Base-by-base conservation (phyloP, 768 basidiomycete genomes). In the Sporobolomyces pararoseus region DNA sequence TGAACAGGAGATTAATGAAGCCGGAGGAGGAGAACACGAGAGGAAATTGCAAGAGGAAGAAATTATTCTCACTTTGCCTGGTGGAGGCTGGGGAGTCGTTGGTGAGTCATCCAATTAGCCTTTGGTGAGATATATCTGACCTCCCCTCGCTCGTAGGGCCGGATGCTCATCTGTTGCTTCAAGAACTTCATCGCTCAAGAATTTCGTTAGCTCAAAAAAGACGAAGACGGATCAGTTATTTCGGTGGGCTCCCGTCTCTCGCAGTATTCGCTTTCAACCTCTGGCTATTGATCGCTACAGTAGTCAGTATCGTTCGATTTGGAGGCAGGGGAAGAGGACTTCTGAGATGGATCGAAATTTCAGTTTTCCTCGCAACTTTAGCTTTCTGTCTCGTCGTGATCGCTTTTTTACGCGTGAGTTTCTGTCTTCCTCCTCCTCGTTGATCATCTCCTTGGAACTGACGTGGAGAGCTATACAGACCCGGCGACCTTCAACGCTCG, bases 101-200 rank as follows among this genome's bases (percentile, higher is more conserved):
- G 65, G 65, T 66, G 16, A 51, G 58, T 66, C 17, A 17, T 32
- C 16, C 35, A 13, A 27, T 23, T 25, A 7, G 34, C n/a, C n/a
- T n/a, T 13, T 32, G n/a, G 29, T 6, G 19, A 32, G 16, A 17
- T 17, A 3, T 2, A 16, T 13, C 29, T 19, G 23, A 16, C 1
- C 12, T 16, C 6, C 27, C 3, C 14, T 27, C 27, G 50, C 23
- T 2, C 34, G 12, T 31, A 68, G 67, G 67, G 1, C 54, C 67
- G 14, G 67, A 68, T n/a, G 61, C 67, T 2, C 53, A n/a, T 29
- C 53, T 68, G 14, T 29, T 63, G 16, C 35, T 68, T 0, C 61
- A 51, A 32, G 67, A 68, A 19, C 61, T 68, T 5, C 61, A 63
- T 35, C 60, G 67, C 23, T 19, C 46, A 5, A 44, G 61, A 32